phyloP scores from a whole-genome alignment of 2,329 filamentous ascomycete species.

The Epichloe glyceriae region DNA sequence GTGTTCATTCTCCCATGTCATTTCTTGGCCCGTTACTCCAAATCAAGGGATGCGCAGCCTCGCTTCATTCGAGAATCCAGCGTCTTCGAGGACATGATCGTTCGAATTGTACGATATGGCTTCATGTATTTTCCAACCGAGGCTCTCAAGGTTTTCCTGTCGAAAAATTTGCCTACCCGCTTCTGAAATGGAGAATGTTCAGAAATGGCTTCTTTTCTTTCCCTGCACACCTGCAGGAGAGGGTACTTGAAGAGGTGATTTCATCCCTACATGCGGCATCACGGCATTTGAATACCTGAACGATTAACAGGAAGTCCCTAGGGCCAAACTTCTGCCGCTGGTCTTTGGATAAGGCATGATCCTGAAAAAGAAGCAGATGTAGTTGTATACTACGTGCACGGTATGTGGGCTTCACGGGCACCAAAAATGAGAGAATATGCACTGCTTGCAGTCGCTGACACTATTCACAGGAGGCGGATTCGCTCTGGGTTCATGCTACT shows the following conservation, averaged over 20 bases:
- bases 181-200: conserved; percentile 62
- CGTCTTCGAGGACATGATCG: conserved; percentile 63
- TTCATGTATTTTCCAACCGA: conserved; percentile 57
- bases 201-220: conserved; percentile 53
- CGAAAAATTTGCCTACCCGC: conserved; percentile 61
- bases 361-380: conserved; percentile 52
- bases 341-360: conserved; percentile 58
- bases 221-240: conserved; percentile 51
- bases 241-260: conserved; percentile 19
- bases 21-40: conserved; percentile 5
- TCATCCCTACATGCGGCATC: background rate
- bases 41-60: conserved; percentile 21
- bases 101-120: conserved; percentile 66
- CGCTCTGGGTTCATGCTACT: conserved; percentile 67
- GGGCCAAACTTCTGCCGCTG: conserved; percentile 35
- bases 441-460: background rate
- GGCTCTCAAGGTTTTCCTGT: conserved; percentile 66
- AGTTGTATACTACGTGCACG: conserved; percentile 73
- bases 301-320: conserved; percentile 5
- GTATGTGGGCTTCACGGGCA: conserved; percentile 23
- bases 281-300: background rate
- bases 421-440: background rate
- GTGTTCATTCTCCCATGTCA: conserved; percentile 5
- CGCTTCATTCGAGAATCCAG: conserved; percentile 58
- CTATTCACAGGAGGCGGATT: conserved; percentile 56